Evolutionary conservation across 768 basidiomycete genomes (phyloP).

Genomic region (Chalciporus piperatus): DNA sequence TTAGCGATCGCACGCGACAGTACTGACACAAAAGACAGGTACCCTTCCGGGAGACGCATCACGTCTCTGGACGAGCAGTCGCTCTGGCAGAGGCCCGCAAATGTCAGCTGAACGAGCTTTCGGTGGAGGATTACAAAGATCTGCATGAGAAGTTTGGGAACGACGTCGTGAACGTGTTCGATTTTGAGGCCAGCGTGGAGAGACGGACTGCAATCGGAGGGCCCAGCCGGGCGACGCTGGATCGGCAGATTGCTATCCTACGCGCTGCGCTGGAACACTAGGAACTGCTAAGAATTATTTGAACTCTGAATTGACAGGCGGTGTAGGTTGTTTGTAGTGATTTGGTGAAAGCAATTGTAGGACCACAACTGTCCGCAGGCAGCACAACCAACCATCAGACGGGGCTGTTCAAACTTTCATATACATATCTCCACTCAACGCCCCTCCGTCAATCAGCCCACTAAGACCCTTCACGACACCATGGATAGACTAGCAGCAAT

Average conservation of each 20-base stretch:
- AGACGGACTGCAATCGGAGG: slow-evolving; percentile 90
- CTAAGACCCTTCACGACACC: slow-evolving; percentile 52
- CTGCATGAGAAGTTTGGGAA: slow-evolving; percentile 76
- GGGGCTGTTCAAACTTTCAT: too few species aligned
- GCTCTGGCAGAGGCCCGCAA: slow-evolving; percentile 85
- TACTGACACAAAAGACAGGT: slow-evolving; percentile 48
- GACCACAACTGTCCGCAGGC: too few species aligned
- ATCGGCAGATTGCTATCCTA: slow-evolving; percentile 79
- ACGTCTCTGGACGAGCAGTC: slow-evolving; percentile 95
- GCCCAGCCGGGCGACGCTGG: slow-evolving; percentile 79
- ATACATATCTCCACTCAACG: too few species aligned
- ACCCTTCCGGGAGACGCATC: slow-evolving; percentile 98
- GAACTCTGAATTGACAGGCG: background rate
- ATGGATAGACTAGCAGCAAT: slow-evolving; percentile 89
- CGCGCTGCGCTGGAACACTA: slow-evolving; percentile 48
- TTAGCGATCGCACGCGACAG: background rate
- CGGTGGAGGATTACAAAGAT: slow-evolving; percentile 72
- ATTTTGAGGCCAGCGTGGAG: slow-evolving; percentile 96
- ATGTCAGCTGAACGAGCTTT: slow-evolving; percentile 79
- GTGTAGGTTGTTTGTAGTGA: background rate
- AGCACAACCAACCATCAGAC: too few species aligned
- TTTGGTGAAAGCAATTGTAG: background rate
- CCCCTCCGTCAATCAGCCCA: slow-evolving; percentile 1
- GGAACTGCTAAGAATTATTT: background rate
- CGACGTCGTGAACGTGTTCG: slow-evolving; percentile 82